Conservation (phyloP, 257 asterid species). For the Penstemon newberryi region DNA sequence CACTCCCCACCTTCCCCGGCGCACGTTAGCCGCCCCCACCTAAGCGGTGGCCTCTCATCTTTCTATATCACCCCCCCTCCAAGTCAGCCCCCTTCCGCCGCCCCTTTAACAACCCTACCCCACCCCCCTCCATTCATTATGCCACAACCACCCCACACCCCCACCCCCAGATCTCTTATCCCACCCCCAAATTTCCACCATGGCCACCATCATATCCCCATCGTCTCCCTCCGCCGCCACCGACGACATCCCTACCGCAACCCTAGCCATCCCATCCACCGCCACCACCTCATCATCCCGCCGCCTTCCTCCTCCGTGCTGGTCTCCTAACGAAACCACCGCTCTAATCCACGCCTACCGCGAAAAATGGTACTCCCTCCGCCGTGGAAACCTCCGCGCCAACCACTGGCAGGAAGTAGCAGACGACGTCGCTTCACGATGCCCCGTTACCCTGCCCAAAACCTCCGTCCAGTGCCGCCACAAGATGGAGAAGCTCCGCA, state of each 20-base stretch:
- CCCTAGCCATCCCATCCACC: conserved; percentile 41
- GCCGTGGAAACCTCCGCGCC: conserved; percentile 90
- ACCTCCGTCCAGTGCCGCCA: conserved; percentile 98
- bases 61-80: too few species aligned
- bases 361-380: conserved; percentile 91
- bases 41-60: conserved; percentile 22
- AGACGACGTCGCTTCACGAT: conserved; percentile 59
- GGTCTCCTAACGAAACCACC: conserved; percentile 90
- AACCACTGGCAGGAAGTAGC: conserved; percentile 98
- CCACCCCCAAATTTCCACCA: conserved; percentile 21
- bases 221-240: conserved; percentile 28
- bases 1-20: conserved; percentile 30
- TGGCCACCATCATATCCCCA: conserved; percentile 39
- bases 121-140: conserved; percentile 27
- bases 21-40: conserved; percentile 70
- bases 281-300: conserved; percentile 50
- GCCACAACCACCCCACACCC: neutral
- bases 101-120: conserved; percentile 61
- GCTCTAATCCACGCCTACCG: conserved; percentile 76
- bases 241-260: conserved; percentile 49
- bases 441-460: conserved; percentile 56
- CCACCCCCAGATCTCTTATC: conserved; percentile 17
- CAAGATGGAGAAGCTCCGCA: conserved; percentile 98
- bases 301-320: conserved; percentile 94
- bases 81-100: too few species aligned